Evolutionary conservation across 768 basidiomycete genomes (phyloP), one percentile per base, ranked within the genome.

Genomic region (Inosperma sp.): DNA sequence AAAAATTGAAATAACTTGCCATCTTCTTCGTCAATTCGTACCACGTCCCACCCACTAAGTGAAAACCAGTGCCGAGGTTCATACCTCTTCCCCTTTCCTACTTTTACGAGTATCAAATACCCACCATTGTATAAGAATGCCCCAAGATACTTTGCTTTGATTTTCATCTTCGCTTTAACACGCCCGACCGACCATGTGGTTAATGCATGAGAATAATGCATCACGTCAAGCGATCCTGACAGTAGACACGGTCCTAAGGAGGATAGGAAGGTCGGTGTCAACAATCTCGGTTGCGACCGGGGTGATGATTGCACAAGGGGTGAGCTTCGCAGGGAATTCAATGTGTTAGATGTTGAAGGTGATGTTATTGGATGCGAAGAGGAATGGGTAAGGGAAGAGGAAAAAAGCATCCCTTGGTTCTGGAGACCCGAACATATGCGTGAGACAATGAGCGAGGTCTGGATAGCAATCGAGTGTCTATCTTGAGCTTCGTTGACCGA

Each of bases 21-120:
- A 65, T 89, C 84, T 48, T 83, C 82, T 22, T 83, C 80, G 29
- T 77, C 78, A 14, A 82, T 73, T 51, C 89, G 88, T 12, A 76
- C 68, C 31, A 94, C 57, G 46, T 88, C 82, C 57, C 90, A 88
- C 16, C 81, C 80, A 37, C 77, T 75, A 17, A 96, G 69, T 33
- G 82, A 79, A 60, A 98, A 86, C 88, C 93, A 98, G 63, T 95
- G 87, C 53, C 77, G 80, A 14, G 92, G 83, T 60, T 94, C 91
- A 61, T 96, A 99, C 27, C 73, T 73, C 64, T 77, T 88, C 51
- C 80, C 76, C 69, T 90, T 93, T 57, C 78, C 72, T 33, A 93
- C 85, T 70, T 95, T 97, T 56, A 83, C 90, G 37, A 99, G 71
- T 17, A 96, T 76, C 31, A 97, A 67, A 64, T 92, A 97, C 9